A percentile compares a stretch with the other conserved stretches of the same genome.
Evolutionary conservation across 2,329 filamentous ascomycete species (phyloP).

Genomic region (Tricladium varicosporioides): DNA sequence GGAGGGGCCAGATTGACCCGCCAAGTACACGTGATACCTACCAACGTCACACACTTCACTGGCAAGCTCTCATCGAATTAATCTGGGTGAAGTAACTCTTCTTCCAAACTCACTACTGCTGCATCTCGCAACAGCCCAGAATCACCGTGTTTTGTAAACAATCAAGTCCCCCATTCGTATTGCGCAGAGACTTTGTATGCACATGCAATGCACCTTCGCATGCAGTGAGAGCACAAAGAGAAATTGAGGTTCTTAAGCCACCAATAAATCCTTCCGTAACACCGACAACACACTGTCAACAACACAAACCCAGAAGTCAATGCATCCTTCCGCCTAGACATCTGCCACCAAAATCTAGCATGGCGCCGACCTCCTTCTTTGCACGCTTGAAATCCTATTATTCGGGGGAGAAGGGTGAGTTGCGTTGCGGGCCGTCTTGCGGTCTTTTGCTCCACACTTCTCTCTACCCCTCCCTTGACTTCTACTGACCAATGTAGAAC

Average conservation of each 20-base stretch:
- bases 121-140: background rate
- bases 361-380: conserved; percentile 30
- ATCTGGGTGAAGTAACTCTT: background rate
- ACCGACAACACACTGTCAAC: conserved; percentile 1
- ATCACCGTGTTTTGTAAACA: conserved; percentile 7
- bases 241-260: conserved; percentile 7
- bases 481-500: conserved; percentile 12
- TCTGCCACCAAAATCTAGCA: conserved; percentile 9
- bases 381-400: conserved; percentile 27
- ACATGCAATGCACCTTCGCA: conserved; percentile 5
- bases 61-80: background rate
- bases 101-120: background rate
- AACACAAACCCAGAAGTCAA: conserved; percentile 3
- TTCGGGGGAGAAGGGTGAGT: conserved; percentile 26
- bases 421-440: background rate
- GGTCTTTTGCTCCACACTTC: background rate
- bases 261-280: conserved; percentile 7
- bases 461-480: background rate
- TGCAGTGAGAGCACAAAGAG: conserved; percentile 10
- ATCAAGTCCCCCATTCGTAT: background rate
- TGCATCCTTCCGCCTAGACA: background rate
- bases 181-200: conserved; percentile 1
- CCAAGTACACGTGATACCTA: background rate
- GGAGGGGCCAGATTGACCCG: too few species aligned
- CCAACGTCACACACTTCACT: too few species aligned